Evolutionary conservation across 768 basidiomycete genomes (phyloP).

Genomic region (Inosperma sp.): DNA sequence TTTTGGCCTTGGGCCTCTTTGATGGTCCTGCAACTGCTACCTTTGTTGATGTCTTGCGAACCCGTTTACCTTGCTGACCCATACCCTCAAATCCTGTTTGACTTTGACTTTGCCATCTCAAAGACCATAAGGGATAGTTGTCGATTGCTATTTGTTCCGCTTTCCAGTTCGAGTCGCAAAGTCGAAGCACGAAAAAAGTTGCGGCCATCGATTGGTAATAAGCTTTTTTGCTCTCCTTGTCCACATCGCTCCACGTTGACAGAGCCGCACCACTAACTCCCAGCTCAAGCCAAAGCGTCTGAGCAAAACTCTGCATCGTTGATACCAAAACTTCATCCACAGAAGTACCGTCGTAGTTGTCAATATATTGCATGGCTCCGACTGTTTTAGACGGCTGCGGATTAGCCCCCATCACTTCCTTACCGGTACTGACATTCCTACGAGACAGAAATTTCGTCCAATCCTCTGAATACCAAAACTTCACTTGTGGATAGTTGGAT

Average conservation of each 20-base stretch:
- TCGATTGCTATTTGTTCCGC: not conserved
- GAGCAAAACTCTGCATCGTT: not conserved
- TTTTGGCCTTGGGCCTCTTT: no score
- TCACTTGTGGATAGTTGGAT: not conserved
- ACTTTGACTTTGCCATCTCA: not conserved
- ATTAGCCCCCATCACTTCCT: not conserved
- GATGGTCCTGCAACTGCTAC: not conserved
- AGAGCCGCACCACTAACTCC: not conserved
- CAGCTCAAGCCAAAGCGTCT: not conserved
- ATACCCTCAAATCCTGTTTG: not conserved
- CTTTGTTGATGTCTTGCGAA: not conserved
- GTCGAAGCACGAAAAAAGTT: not conserved
- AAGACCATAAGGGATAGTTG: not conserved
- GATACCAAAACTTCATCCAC: not conserved
- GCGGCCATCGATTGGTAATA: not conserved
- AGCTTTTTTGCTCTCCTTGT: not conserved
- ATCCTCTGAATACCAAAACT: not conserved
- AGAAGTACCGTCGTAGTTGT: not conserved
- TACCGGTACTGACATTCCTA: no score
- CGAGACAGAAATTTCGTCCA: not conserved
- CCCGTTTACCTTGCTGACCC: not conserved
- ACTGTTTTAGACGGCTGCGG: no score
- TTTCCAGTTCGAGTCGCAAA: not conserved
- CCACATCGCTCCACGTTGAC: not conserved
- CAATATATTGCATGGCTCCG: not conserved